Base-by-base conservation (phyloP, 495 filamentous ascomycete genomes). In the Aspergillus funiculosus region DNA sequence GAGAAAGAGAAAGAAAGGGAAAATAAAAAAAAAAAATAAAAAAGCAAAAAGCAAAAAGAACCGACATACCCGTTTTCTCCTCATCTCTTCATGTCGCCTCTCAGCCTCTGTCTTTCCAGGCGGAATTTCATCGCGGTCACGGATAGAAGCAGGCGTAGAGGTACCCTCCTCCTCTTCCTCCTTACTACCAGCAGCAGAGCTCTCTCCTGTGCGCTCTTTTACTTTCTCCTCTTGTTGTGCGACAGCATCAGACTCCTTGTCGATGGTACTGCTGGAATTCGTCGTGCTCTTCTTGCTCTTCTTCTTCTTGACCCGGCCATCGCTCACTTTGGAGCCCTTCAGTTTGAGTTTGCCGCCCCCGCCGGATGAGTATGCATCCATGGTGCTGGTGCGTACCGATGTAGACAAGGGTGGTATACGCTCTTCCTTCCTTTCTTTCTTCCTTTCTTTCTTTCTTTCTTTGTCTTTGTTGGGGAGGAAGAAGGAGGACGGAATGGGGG, bases 91-190 rank as follows among this genome's bases (percentile, higher is more conserved):
- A 59, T 91, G 77, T 27, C 80, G 74, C 54, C 73, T 69, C 69
- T 98, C 90, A 19, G 89, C 80, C 56, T 94, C 90, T 0, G 92
- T 97, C 73, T 95, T 98, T 39, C 55, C 48, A 10, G 24, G 21
- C 20, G 15, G 20, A 11, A 14, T 21, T n/a, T n/a, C n/a, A n/a
- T n/a, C n/a, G n/a, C n/a, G n/a, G n/a, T n/a, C n/a, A n/a, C n/a
- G n/a, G n/a, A n/a, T n/a, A n/a, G 39, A 8, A 6, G 5, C 17
- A 13, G 14, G 22, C 14, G 22, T 14, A 21, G 18, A 26, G 29
- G 30, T 36, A 42, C 15, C 21, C 11, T 52, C 57, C 28, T n/a
- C 15, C 4, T 30, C 24, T 13, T 40, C 48, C 8, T 41, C 40
- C 15, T 51, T 26, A n/a, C 31, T 25, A 8, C 22, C 31, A 29